These are phyloP conservation scores for Tubosaeta sp. DNA, from an alignment of 768 basidiomycete species.

Conservation along the genomic window DNA sequence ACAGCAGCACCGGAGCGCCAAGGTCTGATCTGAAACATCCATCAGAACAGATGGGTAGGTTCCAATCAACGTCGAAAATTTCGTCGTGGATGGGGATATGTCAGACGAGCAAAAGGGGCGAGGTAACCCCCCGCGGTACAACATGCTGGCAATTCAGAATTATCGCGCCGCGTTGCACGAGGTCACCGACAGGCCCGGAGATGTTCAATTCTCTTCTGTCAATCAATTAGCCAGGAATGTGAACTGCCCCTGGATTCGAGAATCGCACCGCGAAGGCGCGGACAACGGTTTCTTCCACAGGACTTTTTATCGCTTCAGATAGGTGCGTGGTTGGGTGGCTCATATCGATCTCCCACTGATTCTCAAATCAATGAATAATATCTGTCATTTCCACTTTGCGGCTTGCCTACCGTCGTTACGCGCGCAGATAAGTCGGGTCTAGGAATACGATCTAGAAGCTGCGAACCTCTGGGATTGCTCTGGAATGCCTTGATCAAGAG, in stretches of 20 bases:
- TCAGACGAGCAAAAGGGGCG: constrained; percentile 18
- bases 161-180: constrained; percentile 27
- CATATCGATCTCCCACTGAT: constrained; percentile 1
- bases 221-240: constrained; percentile 24
- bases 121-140: constrained; percentile 10
- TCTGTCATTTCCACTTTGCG: constrained; percentile 22
- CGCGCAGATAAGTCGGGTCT: constrained; percentile 1
- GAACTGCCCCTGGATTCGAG: constrained; percentile 21
- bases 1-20: constrained; percentile 45
- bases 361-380: background rate
- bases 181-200: constrained; percentile 13
- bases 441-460: constrained; percentile 1
- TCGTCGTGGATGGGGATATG: constrained; percentile 37
- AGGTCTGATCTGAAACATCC: constrained; percentile 52
- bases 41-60: constrained; percentile 38
- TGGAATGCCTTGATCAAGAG: constrained; percentile 10
- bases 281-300: constrained; percentile 18
- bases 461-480: constrained; percentile 4
- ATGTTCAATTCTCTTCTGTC: constrained; percentile 4
- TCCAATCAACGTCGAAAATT: constrained; percentile 32
- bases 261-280: constrained; percentile 24
- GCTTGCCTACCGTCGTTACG: constrained; percentile 11
- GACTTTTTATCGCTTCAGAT: background rate
- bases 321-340: background rate
- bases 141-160: constrained; percentile 32